A percentile compares a stretch with the other conserved stretches of the same genome.
Conservation (phyloP, 352 stramenopile species). For the Pythium periplocum region DNA sequence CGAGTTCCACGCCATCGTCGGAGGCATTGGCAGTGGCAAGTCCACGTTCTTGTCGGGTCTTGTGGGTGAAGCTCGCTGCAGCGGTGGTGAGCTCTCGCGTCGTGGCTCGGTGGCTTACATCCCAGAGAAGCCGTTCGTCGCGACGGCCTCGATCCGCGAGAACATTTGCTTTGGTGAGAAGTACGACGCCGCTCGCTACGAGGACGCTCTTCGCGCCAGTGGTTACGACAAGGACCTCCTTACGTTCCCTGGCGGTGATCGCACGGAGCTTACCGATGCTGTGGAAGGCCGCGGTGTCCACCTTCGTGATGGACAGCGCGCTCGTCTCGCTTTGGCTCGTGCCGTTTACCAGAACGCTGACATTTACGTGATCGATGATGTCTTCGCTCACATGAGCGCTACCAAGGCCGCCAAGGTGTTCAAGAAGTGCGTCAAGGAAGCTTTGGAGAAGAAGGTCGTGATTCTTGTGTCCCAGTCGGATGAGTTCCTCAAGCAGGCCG, state of each 20-base stretch:
- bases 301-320: constrained; percentile 94
- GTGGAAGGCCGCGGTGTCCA: constrained; percentile 90
- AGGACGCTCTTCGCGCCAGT: constrained; percentile 51
- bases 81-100: constrained; percentile 16
- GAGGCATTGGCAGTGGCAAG: constrained; percentile 77
- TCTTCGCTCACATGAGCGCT: constrained; percentile 94
- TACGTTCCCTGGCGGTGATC: constrained; percentile 89
- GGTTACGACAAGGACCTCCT: constrained; percentile 82
- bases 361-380: constrained; percentile 97
- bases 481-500: constrained; percentile 69
- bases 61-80: constrained; percentile 32
- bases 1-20: constrained; percentile 73
- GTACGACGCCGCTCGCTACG: constrained; percentile 32
- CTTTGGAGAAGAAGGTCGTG: constrained; percentile 85
- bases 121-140: constrained; percentile 48
- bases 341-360: constrained; percentile 93
- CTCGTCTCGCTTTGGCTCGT: constrained; percentile 89
- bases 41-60: constrained; percentile 49
- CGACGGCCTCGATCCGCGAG: constrained; percentile 43
- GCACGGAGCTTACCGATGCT: constrained; percentile 94
- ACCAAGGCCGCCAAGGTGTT: constrained; percentile 96
- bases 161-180: constrained; percentile 43
- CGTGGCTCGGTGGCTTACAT: constrained; percentile 46
- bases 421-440: constrained; percentile 86
- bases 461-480: constrained; percentile 91